Evolutionary conservation across 2,329 filamentous ascomycete species (phyloP).

Genomic region (Colletotrichum costaricense): DNA sequence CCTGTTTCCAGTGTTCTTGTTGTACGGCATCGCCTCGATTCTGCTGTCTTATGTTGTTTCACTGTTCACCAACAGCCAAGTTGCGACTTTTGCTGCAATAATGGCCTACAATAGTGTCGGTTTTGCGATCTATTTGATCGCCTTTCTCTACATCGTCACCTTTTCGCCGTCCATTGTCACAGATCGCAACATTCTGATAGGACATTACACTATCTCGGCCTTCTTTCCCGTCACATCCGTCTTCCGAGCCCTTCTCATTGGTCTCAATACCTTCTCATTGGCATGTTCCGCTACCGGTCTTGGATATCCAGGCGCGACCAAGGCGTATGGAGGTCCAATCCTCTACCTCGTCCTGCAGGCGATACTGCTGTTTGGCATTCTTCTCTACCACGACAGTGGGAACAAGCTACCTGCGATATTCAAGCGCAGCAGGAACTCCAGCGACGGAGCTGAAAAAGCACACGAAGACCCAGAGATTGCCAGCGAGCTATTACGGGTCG

Average conservation of each 20-base stretch:
- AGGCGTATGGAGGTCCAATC: constrained; percentile 85
- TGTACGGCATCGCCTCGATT: constrained; percentile 81
- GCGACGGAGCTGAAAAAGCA: constrained; percentile 48
- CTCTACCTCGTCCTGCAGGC: constrained; percentile 83
- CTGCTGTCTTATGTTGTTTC: constrained; percentile 85
- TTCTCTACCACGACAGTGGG: constrained; percentile 86
- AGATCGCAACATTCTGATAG: constrained; percentile 73
- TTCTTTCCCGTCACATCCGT: constrained; percentile 83
- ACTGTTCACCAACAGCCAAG: constrained; percentile 80
- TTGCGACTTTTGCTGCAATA: constrained; percentile 86
- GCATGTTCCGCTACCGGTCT: constrained; percentile 76
- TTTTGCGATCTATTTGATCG: constrained; percentile 78
- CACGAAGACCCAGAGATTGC: constrained; percentile 69
- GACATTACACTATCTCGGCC: constrained; percentile 79
- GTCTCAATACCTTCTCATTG: constrained; percentile 85
- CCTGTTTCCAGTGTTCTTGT: constrained; percentile 74
- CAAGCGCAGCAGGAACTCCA: constrained; percentile 45
- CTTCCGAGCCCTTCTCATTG: constrained; percentile 78
- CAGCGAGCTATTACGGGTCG: constrained; percentile 72
- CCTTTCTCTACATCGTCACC: constrained; percentile 69
- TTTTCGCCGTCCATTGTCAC: constrained; percentile 62
- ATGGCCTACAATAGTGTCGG: constrained; percentile 80
- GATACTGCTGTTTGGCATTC: constrained; percentile 74
- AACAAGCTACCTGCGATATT: constrained; percentile 46
- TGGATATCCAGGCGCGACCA: constrained; percentile 75